These are phyloP conservation scores for Globisporangium paddicum DNA, from an alignment of 352 stramenopile species.

Conservation along the genomic window DNA sequence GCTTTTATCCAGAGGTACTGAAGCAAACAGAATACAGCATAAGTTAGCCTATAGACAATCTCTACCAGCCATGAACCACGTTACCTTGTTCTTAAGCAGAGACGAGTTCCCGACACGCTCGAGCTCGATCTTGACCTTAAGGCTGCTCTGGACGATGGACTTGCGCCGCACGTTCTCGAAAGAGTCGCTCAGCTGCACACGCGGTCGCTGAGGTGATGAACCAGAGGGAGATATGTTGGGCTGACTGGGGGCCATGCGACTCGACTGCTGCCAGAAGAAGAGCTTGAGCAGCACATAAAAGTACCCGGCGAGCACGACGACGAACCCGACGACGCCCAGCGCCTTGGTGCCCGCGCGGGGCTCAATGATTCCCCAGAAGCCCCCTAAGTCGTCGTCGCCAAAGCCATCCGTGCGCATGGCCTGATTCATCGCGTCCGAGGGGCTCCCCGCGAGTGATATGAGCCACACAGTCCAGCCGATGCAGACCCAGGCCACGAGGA, in stretches of 20 bases:
- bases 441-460: slow-evolving; percentile 4
- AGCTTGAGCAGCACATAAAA: slow-evolving; percentile 11
- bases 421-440: slow-evolving; percentile 2
- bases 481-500: slow-evolving; percentile 7
- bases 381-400: background rate
- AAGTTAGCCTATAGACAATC: background rate
- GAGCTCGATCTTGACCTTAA: slow-evolving; percentile 5
- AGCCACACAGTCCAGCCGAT: slow-evolving; percentile 15
- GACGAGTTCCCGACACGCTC: slow-evolving; percentile 6
- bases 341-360: background rate
- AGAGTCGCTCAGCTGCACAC: slow-evolving; percentile 2
- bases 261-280: slow-evolving; percentile 10
- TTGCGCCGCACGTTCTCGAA: slow-evolving; percentile 5
- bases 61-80: too few species aligned
- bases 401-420: slow-evolving; percentile 3
- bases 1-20: slow-evolving; percentile 16
- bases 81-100: slow-evolving; percentile 7
- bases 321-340: slow-evolving; percentile 5
- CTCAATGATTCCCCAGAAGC: slow-evolving; percentile 9
- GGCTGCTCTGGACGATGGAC: slow-evolving; percentile 2
- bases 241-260: background rate
- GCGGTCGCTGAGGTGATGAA: background rate
- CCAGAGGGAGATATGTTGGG: background rate
- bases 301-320: slow-evolving; percentile 3
- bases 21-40: background rate